Evolutionary conservation across 805 yeast species (phyloP).

Genomic region (Myxozyma sirexii): DNA sequence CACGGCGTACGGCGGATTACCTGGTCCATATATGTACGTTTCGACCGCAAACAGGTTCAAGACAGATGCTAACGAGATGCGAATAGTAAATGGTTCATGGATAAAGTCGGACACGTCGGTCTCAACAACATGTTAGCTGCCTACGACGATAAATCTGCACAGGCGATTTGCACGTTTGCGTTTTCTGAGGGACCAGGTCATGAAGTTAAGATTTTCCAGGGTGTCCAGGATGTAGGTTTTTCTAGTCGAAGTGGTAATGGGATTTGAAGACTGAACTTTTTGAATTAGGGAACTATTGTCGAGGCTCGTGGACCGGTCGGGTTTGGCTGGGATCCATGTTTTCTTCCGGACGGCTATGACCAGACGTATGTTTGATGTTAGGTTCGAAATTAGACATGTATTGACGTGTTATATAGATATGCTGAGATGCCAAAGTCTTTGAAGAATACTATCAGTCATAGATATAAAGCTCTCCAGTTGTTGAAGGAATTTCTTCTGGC

Average conservation of each 20-base stretch:
- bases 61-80: not conserved
- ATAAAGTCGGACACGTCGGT: slow-evolving; percentile 70
- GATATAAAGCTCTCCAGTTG: slow-evolving; percentile 79
- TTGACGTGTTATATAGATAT: slow-evolving; percentile 45
- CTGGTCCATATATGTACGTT: slow-evolving; percentile 79
- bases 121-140: slow-evolving; percentile 75
- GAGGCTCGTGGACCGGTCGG: slow-evolving; percentile 71
- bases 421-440: slow-evolving; percentile 82
- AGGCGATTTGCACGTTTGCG: slow-evolving; percentile 90
- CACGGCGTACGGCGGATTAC: slow-evolving; percentile 76
- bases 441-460: slow-evolving; percentile 84
- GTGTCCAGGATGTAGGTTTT: slow-evolving; percentile 44
- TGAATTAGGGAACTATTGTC: slow-evolving; percentile 77
- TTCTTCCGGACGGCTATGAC: slow-evolving; percentile 75
- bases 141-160: slow-evolving; percentile 81
- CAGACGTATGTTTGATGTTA: slow-evolving; percentile 49
- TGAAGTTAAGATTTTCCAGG: slow-evolving; percentile 79
- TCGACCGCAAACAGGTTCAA: not conserved
- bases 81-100: slow-evolving; percentile 80
- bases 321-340: slow-evolving; percentile 95
- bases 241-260: slow-evolving; percentile 36
- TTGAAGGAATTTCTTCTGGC: slow-evolving; percentile 55
- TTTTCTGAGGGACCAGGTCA: slow-evolving; percentile 79
- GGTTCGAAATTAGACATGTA: not conserved
- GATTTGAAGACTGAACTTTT: too few species aligned